These are phyloP conservation scores for Leccinum griseonigrum DNA, from an alignment of 1,284 basidiomycete genomes.

Conservation along the genomic window DNA sequence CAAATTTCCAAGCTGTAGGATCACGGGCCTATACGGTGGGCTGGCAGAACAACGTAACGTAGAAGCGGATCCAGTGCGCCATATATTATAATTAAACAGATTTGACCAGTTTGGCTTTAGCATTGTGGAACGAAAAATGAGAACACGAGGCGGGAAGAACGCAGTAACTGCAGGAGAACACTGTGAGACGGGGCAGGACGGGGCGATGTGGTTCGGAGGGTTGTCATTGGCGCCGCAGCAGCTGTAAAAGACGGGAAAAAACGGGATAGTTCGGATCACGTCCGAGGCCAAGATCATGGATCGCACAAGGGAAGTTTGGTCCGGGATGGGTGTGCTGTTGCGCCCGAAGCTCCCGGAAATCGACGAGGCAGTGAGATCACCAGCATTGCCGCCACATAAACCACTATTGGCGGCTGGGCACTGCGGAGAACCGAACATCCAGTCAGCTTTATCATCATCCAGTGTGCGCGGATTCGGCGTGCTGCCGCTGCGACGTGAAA, in stretches of 20 bases:
- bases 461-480: slow-evolving; percentile 1
- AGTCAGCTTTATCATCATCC: background rate
- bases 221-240: background rate
- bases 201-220: background rate
- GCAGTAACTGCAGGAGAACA: background rate
- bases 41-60: slow-evolving; percentile 19
- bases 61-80: slow-evolving; percentile 12
- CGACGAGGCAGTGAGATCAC: slow-evolving; percentile 10
- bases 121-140: slow-evolving; percentile 4
- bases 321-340: slow-evolving; percentile 13
- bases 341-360: slow-evolving; percentile 17
- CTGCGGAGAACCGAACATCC: slow-evolving; percentile 6
- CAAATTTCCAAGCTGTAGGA: slow-evolving; percentile 21
- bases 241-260: slow-evolving; percentile 12
- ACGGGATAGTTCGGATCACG: slow-evolving; percentile 26
- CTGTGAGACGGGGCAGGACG: background rate
- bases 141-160: background rate
- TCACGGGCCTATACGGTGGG: slow-evolving; percentile 22
- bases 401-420: background rate
- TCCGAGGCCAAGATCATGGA: background rate
- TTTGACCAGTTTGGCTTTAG: background rate
- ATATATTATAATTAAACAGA: background rate
- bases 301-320: slow-evolving; percentile 1
- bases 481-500: background rate
- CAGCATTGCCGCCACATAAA: background rate